Evolutionary conservation across 495 filamentous ascomycete species (phyloP).

Genomic region (Aspergillus funiculosus): DNA sequence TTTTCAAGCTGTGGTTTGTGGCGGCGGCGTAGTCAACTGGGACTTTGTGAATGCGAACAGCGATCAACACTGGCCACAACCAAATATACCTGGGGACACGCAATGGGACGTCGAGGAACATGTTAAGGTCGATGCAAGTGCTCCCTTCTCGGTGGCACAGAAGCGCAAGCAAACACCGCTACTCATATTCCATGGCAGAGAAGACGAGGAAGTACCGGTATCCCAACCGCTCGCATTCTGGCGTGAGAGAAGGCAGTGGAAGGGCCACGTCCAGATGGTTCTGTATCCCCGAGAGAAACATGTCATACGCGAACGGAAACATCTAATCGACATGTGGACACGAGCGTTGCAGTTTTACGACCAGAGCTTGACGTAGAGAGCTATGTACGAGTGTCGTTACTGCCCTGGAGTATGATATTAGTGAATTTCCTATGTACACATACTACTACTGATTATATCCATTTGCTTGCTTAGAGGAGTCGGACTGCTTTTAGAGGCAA

Average conservation of each 20-base stretch:
- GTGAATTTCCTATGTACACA: too few relatives aligned
- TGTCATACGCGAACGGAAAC: slow-evolving; percentile 2
- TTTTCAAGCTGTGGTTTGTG: slow-evolving; percentile 6
- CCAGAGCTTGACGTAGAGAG: not conserved
- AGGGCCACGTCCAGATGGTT: slow-evolving; percentile 8
- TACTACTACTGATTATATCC: too few relatives aligned
- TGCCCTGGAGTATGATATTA: too few relatives aligned
- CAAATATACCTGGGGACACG: not conserved
- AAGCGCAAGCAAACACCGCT: not conserved
- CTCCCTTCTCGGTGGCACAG: not conserved
- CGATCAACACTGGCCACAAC: not conserved
- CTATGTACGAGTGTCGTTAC: too few relatives aligned
- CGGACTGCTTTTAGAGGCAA: too few relatives aligned
- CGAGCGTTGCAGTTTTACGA: slow-evolving; percentile 2
- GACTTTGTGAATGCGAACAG: not conserved
- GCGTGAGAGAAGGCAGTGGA: slow-evolving; percentile 4
- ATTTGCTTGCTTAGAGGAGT: too few relatives aligned
- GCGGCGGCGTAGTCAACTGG: slow-evolving; percentile 4
- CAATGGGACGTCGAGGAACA: not conserved
- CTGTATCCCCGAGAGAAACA: slow-evolving; percentile 4
- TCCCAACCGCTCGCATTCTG: slow-evolving; percentile 6
- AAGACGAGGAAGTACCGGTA: slow-evolving; percentile 2
- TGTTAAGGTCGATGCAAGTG: too few relatives aligned
- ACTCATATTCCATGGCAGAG: not conserved
- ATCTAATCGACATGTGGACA: slow-evolving; percentile 6